These are phyloP conservation scores for Ambrosiella beaveri DNA, from an alignment of 2,329 filamentous ascomycete genomes.

Conservation along the genomic window DNA sequence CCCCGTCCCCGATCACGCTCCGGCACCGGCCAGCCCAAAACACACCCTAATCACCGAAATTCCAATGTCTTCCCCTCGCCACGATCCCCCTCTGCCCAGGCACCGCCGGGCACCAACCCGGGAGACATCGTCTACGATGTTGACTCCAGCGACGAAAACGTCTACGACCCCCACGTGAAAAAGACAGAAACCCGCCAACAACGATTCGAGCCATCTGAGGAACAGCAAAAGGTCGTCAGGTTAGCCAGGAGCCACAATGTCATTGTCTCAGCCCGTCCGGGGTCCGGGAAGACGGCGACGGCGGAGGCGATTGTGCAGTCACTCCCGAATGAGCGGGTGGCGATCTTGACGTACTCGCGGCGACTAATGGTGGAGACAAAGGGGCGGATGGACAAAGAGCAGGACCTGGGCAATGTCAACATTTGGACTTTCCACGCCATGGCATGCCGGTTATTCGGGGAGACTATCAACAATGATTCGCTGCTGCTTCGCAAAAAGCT, in stretches of 20 bases:
- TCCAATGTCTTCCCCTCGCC: no score
- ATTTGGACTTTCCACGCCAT: conserved; percentile 18
- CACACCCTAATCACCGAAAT: no score
- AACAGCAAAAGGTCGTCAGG: conserved; percentile 17
- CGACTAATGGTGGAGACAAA: conserved; percentile 17
- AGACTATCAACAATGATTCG: conserved; percentile 14
- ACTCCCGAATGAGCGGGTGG: conserved; percentile 13
- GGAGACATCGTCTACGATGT: not conserved
- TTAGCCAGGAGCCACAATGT: conserved; percentile 17
- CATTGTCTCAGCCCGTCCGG: conserved; percentile 20
- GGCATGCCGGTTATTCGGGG: conserved; percentile 15
- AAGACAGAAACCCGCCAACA: not conserved
- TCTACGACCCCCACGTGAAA: not conserved
- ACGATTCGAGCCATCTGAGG: conserved; percentile 15
- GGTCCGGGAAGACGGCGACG: conserved; percentile 20
- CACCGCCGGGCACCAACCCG: not conserved
- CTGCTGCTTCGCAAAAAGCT: conserved; percentile 10
- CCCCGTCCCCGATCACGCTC: no score
- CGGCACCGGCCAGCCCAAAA: no score
- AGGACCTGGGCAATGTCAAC: conserved; percentile 12
- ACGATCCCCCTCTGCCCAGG: not conserved
- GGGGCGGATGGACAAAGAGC: conserved; percentile 14
- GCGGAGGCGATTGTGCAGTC: conserved; percentile 18
- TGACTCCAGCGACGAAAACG: not conserved
- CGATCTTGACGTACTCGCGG: conserved; percentile 18